Evolutionary conservation across 768 basidiomycete species (phyloP), one percentile per base, ranked within the genome.

Genomic region (Russula sp.): DNA sequence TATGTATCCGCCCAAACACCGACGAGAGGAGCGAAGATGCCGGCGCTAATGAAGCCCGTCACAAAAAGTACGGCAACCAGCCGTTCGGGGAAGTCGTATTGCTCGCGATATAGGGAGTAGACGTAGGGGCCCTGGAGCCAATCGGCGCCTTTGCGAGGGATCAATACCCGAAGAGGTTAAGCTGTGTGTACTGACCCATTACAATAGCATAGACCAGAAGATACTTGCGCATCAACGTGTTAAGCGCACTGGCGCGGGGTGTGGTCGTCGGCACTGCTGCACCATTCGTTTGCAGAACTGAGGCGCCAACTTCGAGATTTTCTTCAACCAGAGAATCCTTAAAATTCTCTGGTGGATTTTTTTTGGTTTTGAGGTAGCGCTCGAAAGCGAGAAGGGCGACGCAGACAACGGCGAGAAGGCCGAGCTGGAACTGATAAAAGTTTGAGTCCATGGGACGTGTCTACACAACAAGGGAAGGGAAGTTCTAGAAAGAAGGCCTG

Each of bases 71-170:
- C 69, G 1, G 88, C 87, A 6, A 91, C 86, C 27, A 82, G 71
- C 39, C 84, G 74, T 70, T 88, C 87, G 0, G 85, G 75, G 69
- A 85, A 83, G 10, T 69, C 73, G 64, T 88, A 87, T 68, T 89
- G 85, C 48, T 88, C 86, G 51, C 78, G 77, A 71, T 89, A 91
- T 0, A 90, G 74, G 16, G 87, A 87, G 68, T 89, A 91, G 0
- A 90, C 77, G 68, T 90, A 90, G 16, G 89, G 89, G 0, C 89
- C 89, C 72, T 90, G 87, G 14, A 90, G 77, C 87, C 88, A 89
- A 72, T 90, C 87, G 44, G 87, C 85, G 61, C 83, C 87, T 88
- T 68, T 42, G 55, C 22, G 40, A 14, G 37, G 54, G 37, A 54
- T 57, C 39, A 67, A 55, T 32, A 20, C 34, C 31, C 31, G 16